Percentiles rank a stretch among this genome's conserved stretches.
Evolutionary conservation across 305 asterid species (phyloP).

Genomic region (Lippia alba): DNA sequence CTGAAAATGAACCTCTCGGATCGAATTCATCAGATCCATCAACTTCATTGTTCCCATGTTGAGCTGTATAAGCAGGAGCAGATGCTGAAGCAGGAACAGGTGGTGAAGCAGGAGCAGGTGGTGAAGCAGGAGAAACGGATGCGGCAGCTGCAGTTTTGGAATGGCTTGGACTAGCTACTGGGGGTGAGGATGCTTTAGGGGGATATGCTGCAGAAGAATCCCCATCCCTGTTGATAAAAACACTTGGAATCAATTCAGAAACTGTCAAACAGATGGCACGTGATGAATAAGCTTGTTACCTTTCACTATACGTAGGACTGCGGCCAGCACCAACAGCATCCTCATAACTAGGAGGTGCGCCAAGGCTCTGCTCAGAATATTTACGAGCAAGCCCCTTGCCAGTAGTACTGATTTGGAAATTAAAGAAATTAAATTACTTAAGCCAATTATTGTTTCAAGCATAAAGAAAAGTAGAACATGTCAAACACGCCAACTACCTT

Average conservation of each 20-base stretch:
- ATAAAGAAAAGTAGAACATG: slow-evolving; percentile 13
- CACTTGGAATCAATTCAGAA: slow-evolving; percentile 37
- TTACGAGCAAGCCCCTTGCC: slow-evolving; percentile 57
- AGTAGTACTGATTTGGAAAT: slow-evolving; percentile 44
- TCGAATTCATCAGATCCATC: slow-evolving; percentile 91
- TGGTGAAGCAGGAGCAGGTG: slow-evolving; percentile 44
- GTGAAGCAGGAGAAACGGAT: slow-evolving; percentile 55
- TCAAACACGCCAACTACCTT: slow-evolving; percentile 52
- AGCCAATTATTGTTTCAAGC: slow-evolving; percentile 27
- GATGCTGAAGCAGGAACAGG: slow-evolving; percentile 34
- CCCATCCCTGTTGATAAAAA: slow-evolving; percentile 59
- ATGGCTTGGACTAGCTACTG: slow-evolving; percentile 61
- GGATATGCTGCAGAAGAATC: slow-evolving; percentile 65
- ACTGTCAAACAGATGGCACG: slow-evolving; percentile 30
- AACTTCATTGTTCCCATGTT: slow-evolving; percentile 49
- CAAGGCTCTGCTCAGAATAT: slow-evolving; percentile 67
- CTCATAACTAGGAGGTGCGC: slow-evolving; percentile 86
- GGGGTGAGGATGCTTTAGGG: slow-evolving; percentile 65
- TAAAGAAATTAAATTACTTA: slow-evolving; percentile 12
- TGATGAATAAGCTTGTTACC: slow-evolving; percentile 46
- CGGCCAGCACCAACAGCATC: slow-evolving; percentile 72
- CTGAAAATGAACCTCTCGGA: slow-evolving; percentile 84
- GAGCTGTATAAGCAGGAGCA: slow-evolving; percentile 37
- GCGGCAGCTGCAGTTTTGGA: slow-evolving; percentile 45
- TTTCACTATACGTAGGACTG: slow-evolving; percentile 74